A percentile compares a stretch with the other conserved stretches of the same genome.
Evolutionary conservation across 2,329 filamentous ascomycete genomes (phyloP).

Genomic region (Neocatenulostroma microsporum): DNA sequence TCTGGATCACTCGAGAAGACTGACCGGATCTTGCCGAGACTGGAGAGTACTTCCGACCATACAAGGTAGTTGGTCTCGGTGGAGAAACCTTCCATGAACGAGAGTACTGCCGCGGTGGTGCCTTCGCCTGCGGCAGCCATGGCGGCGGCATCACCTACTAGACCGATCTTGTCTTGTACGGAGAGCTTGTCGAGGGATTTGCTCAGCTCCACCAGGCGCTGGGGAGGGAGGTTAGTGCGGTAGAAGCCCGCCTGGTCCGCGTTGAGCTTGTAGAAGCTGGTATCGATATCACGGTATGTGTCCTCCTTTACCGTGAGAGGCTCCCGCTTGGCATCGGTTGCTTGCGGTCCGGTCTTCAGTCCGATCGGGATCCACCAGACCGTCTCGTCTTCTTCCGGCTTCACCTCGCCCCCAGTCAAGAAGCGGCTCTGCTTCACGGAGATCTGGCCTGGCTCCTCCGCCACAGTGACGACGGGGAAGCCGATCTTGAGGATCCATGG

Average conservation of each 20-base stretch:
- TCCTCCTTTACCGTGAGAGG: conserved; percentile 70
- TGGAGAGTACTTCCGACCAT: conserved; percentile 76
- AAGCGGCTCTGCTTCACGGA: conserved; percentile 80
- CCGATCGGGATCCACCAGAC: conserved; percentile 94
- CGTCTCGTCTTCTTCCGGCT: conserved; percentile 82
- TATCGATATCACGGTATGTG: conserved; percentile 64
- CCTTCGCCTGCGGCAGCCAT: conserved; percentile 81
- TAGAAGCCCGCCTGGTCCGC: conserved; percentile 83
- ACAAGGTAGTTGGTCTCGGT: conserved; percentile 79
- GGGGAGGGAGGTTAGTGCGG: conserved; percentile 85
- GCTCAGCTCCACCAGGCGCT: conserved; percentile 71
- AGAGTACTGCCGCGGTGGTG: conserved; percentile 70
- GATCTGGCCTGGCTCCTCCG: conserved; percentile 76
- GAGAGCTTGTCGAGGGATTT: conserved; percentile 67
- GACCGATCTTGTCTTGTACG: conserved; percentile 83
- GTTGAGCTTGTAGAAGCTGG: conserved; percentile 90
- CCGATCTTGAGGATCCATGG: conserved; percentile 95
- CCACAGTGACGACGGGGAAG: conserved; percentile 80
- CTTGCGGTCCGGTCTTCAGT: conserved; percentile 65
- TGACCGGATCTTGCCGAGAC: conserved; percentile 68
- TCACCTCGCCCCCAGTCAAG: conserved; percentile 82
- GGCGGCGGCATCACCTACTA: conserved; percentile 82
- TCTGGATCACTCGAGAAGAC: conserved; percentile 71
- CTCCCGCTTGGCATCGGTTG: conserved; percentile 54
- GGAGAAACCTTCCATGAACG: conserved; percentile 77